A percentile compares a stretch with the other conserved stretches of the same genome.
Conservation (phyloP, 2,329 filamentous ascomycete genomes). For the Fusarium sp. region DNA sequence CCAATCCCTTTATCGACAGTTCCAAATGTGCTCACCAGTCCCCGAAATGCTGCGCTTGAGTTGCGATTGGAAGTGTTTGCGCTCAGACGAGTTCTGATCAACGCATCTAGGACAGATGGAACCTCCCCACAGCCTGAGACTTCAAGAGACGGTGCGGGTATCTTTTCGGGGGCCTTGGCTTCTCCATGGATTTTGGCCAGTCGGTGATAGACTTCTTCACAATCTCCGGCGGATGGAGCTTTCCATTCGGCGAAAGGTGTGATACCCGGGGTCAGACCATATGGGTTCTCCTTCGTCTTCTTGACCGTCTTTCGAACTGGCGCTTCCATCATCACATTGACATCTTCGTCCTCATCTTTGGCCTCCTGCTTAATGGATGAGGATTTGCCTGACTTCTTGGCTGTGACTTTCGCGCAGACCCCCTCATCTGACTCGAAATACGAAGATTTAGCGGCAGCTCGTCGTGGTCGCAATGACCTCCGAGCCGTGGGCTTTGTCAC, state of each 20-base stretch:
- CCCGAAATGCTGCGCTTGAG: conserved; percentile 46
- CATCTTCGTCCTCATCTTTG: conserved; percentile 22
- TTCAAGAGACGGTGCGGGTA: conserved; percentile 46
- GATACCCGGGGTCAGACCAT: conserved; percentile 45
- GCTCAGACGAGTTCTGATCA: conserved; percentile 45
- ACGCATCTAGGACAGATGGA: conserved; percentile 44
- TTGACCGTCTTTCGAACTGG: conserved; percentile 34
- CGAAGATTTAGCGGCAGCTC: conserved; percentile 21
- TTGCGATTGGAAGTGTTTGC: conserved; percentile 46
- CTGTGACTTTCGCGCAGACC: background rate
- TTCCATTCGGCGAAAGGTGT: conserved; percentile 46
- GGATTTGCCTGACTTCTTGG: conserved; percentile 9
- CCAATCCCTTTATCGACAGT: conserved; percentile 43
- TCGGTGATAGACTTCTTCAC: conserved; percentile 41
- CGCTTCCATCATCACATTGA: conserved; percentile 6
- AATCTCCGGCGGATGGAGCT: conserved; percentile 38
- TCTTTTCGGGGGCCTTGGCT: conserved; percentile 43
- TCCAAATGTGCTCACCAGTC: conserved; percentile 43
- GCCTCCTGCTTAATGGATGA: conserved; percentile 26
- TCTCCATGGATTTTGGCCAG: conserved; percentile 44
- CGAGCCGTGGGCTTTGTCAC: conserved; percentile 3
- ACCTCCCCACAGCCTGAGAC: conserved; percentile 47
- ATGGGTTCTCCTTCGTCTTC: conserved; percentile 45
- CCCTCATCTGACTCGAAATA: conserved; percentile 44
- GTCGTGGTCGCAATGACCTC: conserved; percentile 33